A percentile compares a stretch with the other conserved stretches of the same genome.
Evolutionary conservation across 306 rosid species (phyloP).

Genomic region (Mucuna pruriens): DNA sequence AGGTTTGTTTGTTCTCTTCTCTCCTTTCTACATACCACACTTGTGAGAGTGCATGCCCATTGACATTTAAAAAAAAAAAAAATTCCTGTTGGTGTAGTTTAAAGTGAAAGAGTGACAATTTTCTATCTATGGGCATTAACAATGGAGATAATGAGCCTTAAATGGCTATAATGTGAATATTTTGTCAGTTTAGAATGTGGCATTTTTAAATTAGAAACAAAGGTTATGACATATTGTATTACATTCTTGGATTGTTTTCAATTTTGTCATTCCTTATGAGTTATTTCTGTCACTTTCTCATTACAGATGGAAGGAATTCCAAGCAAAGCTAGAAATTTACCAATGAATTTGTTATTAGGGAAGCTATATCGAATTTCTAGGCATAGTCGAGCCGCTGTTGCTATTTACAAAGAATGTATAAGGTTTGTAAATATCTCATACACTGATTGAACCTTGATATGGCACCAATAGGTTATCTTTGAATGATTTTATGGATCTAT

Average conservation of each 20-base stretch:
- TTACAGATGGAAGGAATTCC: conserved; percentile 97
- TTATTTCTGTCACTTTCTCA: conserved; percentile 28
- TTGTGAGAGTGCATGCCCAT: neutral
- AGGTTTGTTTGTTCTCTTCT: conserved; percentile 68
- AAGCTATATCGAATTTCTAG: conserved; percentile 83
- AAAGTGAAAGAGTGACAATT: conserved; percentile 12
- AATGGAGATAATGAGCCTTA: conserved; percentile 17
- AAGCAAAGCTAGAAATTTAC: conserved; percentile 80
- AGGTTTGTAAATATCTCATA: conserved; percentile 61
- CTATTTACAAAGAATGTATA: conserved; percentile 94
- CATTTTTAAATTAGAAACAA: conserved; percentile 8
- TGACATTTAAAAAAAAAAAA: neutral
- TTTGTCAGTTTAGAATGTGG: neutral
- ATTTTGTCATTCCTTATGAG: conserved; percentile 26
- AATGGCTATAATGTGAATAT: conserved; percentile 26
- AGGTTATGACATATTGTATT: neutral
- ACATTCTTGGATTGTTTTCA: conserved; percentile 28
- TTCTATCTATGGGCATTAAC: conserved; percentile 22
- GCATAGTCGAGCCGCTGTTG: conserved; percentile 86
- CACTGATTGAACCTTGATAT: conserved; percentile 29
- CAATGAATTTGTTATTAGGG: conserved; percentile 89
- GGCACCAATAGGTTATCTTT: neutral
- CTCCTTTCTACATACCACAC: neutral
- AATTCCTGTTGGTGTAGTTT: neutral
- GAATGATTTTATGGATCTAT: neutral